Conservation (phyloP, 208 protist genomes). For the Lotmaria passim region DNA sequence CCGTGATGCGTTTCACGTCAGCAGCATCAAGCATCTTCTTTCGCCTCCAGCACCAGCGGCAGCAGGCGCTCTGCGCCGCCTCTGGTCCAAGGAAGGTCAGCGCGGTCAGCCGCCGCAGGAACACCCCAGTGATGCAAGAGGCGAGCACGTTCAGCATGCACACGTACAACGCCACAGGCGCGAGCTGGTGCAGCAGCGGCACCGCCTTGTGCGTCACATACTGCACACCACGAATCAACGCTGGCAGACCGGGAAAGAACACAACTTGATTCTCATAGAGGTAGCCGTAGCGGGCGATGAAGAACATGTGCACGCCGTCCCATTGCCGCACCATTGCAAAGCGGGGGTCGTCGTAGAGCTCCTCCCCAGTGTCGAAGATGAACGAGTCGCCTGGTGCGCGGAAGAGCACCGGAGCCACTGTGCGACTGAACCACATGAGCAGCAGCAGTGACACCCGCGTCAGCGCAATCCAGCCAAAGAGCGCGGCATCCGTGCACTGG, state of each 20-base stretch:
- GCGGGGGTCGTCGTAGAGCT: slow-evolving; percentile 55
- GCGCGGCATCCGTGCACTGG: slow-evolving; percentile 39
- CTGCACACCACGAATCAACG: slow-evolving; percentile 46
- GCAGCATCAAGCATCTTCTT: no score
- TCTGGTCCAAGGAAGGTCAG: slow-evolving; percentile 57
- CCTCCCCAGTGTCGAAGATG: slow-evolving; percentile 59
- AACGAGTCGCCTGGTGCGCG: slow-evolving; percentile 31
- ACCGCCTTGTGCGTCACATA: slow-evolving; percentile 37
- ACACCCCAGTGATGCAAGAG: slow-evolving; percentile 40
- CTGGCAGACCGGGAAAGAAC: slow-evolving; percentile 78
- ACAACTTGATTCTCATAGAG: slow-evolving; percentile 67
- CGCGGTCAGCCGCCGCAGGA: slow-evolving; percentile 62
- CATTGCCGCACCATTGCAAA: slow-evolving; percentile 65
- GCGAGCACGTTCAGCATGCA: slow-evolving; percentile 50
- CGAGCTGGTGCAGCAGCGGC: slow-evolving; percentile 33
- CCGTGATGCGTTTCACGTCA: slow-evolving; percentile 8
- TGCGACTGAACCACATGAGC: slow-evolving; percentile 50
- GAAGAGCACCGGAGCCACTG: slow-evolving; percentile 48
- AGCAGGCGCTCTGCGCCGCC: slow-evolving; percentile 20
- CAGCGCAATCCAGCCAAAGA: slow-evolving; percentile 48
- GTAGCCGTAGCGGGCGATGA: slow-evolving; percentile 78
- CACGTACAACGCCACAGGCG: slow-evolving; percentile 60
- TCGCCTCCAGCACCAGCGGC: no score
- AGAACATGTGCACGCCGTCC: slow-evolving; percentile 81
- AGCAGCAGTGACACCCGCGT: slow-evolving; percentile 48